These are phyloP conservation scores for Raphanus sativus DNA, from an alignment of 345 rosid genomes.

Conservation along the genomic window DNA sequence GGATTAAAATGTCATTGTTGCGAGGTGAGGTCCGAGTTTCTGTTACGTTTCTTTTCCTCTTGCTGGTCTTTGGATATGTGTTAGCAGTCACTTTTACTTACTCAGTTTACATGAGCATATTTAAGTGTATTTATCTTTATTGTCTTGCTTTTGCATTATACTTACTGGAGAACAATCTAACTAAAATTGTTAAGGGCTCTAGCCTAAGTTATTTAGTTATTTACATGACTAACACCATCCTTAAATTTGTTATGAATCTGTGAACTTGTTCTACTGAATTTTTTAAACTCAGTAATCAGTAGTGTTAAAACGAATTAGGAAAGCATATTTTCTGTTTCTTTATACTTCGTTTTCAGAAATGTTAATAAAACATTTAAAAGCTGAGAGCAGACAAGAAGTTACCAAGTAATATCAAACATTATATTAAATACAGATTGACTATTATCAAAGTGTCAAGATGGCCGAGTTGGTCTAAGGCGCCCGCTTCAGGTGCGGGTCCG, in stretches of 20 bases:
- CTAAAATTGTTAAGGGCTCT: no score
- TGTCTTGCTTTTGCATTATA: no score
- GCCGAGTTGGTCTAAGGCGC: conserved; percentile 6
- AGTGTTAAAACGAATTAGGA: background rate
- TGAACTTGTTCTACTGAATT: background rate
- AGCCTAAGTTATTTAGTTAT: no score
- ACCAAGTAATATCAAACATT: background rate
- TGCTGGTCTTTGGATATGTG: no score
- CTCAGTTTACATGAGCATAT: no score
- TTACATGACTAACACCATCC: no score
- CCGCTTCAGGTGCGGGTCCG: conserved; percentile 4
- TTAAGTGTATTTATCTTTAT: no score
- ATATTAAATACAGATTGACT: background rate
- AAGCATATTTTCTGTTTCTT: background rate
- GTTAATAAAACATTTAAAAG: background rate
- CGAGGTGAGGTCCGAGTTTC: no score
- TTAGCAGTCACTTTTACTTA: no score
- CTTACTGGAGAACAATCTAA: no score
- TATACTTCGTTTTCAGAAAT: background rate
- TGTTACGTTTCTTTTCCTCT: no score
- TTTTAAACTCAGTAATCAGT: background rate
- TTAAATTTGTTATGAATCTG: no score
- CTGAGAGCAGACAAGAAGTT: background rate
- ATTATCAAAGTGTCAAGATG: background rate
- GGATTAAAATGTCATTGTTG: background rate